phyloP scores from a whole-genome alignment of 1,284 basidiomycete species.

The Macrocybe sp. region DNA sequence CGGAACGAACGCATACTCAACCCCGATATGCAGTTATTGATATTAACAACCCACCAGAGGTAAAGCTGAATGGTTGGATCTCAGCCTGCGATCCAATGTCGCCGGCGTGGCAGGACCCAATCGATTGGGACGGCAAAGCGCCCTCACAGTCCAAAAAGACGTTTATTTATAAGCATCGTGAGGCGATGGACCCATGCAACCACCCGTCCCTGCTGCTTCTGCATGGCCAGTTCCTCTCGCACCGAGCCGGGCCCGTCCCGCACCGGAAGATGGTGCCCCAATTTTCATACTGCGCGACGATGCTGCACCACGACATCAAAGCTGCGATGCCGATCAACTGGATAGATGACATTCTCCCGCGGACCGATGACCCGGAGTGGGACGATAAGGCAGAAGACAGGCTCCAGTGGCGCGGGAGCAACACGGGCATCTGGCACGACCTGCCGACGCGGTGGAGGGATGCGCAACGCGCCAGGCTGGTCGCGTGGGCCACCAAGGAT shows the following conservation, averaged over 20 bases:
- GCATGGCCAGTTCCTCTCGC: conserved; percentile 52
- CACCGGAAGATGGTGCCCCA: conserved; percentile 42
- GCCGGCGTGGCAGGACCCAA: conserved; percentile 29
- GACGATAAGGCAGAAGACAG: conserved; percentile 46
- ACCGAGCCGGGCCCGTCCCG: conserved; percentile 43
- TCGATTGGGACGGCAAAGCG: conserved; percentile 20
- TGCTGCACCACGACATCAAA: conserved; percentile 57
- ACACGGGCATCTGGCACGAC: conserved; percentile 52
- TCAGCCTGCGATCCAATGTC: conserved; percentile 35
- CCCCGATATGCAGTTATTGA: conserved; percentile 24
- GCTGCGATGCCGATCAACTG: conserved; percentile 42
- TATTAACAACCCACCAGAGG: conserved; percentile 23
- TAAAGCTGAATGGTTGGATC: conserved; percentile 31
- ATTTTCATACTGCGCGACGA: conserved; percentile 50
- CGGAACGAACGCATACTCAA: conserved; percentile 19
- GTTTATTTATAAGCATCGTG: conserved; percentile 47
- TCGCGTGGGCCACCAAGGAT: conserved; percentile 28
- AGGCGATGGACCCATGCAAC: conserved; percentile 56
- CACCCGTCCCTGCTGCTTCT: conserved; percentile 43
- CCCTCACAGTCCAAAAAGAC: conserved; percentile 30
- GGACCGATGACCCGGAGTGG: conserved; percentile 46
- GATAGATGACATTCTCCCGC: conserved; percentile 32
- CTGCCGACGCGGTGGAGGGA: conserved; percentile 39
- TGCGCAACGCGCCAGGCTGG: conserved; percentile 36
- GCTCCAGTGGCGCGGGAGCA: conserved; percentile 59